A percentile compares a stretch with the other conserved stretches of the same genome.
These are phyloP conservation scores for Chenopodium album DNA, from an alignment of 148 eudicot species.

Conservation along the genomic window DNA sequence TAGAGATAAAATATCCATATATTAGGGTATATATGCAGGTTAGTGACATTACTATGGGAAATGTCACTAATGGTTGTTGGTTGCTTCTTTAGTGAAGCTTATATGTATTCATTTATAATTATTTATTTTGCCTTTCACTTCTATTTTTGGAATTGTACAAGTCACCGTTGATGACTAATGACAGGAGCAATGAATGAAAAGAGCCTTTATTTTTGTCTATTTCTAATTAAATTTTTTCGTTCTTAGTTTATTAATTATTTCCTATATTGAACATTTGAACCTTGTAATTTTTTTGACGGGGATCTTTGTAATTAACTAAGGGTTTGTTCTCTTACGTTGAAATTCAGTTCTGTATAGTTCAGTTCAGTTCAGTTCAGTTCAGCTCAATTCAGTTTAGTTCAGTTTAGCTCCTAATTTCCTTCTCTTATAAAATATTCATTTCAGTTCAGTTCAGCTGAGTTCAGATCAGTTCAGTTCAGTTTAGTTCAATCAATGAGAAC, in stretches of 20 bases:
- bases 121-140: constrained; percentile 12
- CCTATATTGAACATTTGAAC: background rate
- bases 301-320: no score
- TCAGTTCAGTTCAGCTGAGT: no score
- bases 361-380: no score
- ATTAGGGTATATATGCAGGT: background rate
- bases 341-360: no score
- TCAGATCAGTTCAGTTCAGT: no score
- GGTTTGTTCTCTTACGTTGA: no score
- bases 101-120: constrained; percentile 1
- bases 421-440: no score
- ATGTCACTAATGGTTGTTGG: background rate
- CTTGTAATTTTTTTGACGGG: no score
- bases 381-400: no score
- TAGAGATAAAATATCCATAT: background rate
- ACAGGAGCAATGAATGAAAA: constrained; percentile 19
- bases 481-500: no score
- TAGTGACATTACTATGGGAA: background rate
- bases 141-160: constrained; percentile 18
- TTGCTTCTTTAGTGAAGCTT: constrained; percentile 15
- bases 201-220: background rate
- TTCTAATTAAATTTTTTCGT: background rate
- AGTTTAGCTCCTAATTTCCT: no score
- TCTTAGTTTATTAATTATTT: background rate
- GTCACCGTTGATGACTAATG: constrained; percentile 13